Base-by-base conservation (phyloP, 768 basidiomycete species). In the Strobilomyces confusus region DNA sequence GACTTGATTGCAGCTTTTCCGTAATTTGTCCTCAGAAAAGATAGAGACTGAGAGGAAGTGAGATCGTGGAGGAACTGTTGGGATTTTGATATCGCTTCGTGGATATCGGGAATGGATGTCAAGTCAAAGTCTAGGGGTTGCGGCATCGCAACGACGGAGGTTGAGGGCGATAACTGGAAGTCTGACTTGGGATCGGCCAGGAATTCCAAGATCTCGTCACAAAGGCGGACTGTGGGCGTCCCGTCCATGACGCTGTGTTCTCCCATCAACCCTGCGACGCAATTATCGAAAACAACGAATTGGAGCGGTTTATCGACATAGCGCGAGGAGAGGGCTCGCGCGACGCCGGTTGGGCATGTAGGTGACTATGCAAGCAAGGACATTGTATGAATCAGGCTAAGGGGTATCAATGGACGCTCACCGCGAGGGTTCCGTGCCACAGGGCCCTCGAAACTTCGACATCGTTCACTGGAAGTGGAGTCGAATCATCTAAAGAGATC, bases 181-280 rank as follows among this genome's bases (percentile, higher is more conserved):
- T 90, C 85, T 56, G 90, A 92, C n/a, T 70, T 57, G 19, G 79
- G 79, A 57, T 77, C 69, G 20, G 81, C 75, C 25, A 92, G 69
- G 63, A 76, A 76, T 52, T 77, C 77, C 57, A 92, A 76, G 34
- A 91, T 73, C 19, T 83, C 78, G 62, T 92, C 86, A 60, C 82
- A 86, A 60, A 91, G 66, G 22, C 89, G 79, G 23, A 80, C 82
- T 15, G 82, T 87, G 5, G 91, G 91, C 15, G 91, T 92, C 33
- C 91, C 91, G 61, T 93, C 91, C 91, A 93, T 93, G 54, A 89
- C 76, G 17, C 88, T 90, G 67, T 93, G 95, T 69, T 98, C 95
- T 43, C 95, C 95, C 81, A 95, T 88, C 62, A 97, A 71, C 5
- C 93, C 95, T 1, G 91, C 87, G 45, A 81, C 75, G 13, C 77